Conservation (phyloP, 1,139 yeast genomes). For the Starmera stellimalicola region DNA sequence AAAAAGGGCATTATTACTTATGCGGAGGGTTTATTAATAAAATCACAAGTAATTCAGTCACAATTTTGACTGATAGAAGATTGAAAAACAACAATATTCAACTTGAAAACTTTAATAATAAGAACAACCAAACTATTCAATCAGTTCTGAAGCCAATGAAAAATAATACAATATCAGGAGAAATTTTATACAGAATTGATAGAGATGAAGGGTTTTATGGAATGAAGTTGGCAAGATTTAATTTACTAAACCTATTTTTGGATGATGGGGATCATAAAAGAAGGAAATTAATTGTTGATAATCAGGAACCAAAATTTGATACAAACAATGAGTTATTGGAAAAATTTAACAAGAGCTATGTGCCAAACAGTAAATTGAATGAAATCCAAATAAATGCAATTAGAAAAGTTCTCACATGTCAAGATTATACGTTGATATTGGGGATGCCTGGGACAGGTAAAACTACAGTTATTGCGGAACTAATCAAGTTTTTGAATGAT, state of each 20-base stretch:
- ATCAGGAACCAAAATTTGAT: slow-evolving; percentile 35
- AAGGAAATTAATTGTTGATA: slow-evolving; percentile 55
- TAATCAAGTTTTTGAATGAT: slow-evolving; percentile 51
- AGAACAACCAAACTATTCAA: slow-evolving; percentile 38
- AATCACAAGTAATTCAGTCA: slow-evolving; percentile 26
- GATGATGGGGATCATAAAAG: slow-evolving; percentile 45
- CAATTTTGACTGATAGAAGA: slow-evolving; percentile 17
- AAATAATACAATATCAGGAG: slow-evolving; percentile 7
- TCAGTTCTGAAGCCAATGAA: slow-evolving; percentile 31
- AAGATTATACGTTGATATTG: slow-evolving; percentile 70
- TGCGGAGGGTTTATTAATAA: slow-evolving; percentile 50
- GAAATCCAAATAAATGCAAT: slow-evolving; percentile 65
- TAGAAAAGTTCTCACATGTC: slow-evolving; percentile 48
- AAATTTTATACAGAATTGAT: slow-evolving; percentile 53
- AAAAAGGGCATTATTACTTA: slow-evolving; percentile 65
- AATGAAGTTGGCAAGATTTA: slow-evolving; percentile 67
- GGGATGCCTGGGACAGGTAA: slow-evolving; percentile 99
- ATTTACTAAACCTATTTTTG: slow-evolving; percentile 57
- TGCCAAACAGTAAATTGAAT: slow-evolving; percentile 34
- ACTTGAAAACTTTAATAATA: slow-evolving; percentile 31
- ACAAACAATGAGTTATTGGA: slow-evolving; percentile 19
- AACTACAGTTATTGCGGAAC: slow-evolving; percentile 79
- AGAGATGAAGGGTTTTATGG: slow-evolving; percentile 73
- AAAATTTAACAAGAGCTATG: slow-evolving; percentile 5
- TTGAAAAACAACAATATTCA: slow-evolving; percentile 30